Evolutionary conservation across 2,329 filamentous ascomycete genomes (phyloP).

Genomic region (Tothia fuscella): DNA sequence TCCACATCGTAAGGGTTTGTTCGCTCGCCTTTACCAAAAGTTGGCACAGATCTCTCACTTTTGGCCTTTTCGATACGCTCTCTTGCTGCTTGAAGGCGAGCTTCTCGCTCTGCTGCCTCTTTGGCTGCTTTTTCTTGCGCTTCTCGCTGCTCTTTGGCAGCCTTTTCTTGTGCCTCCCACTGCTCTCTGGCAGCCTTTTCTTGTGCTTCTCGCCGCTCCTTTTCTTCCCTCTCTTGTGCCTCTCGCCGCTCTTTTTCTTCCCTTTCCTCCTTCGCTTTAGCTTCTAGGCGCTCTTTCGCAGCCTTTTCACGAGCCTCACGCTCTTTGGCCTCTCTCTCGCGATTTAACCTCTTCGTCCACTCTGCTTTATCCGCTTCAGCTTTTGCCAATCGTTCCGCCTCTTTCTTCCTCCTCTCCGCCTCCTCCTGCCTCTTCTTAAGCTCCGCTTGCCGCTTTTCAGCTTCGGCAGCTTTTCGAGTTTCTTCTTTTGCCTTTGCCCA

Average conservation of each 20-base stretch:
- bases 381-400: slow-evolving; percentile 10
- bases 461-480: slow-evolving; percentile 9
- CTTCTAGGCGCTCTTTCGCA: slow-evolving; percentile 8
- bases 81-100: background rate
- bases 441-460: slow-evolving; percentile 7
- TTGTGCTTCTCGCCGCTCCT: slow-evolving; percentile 6
- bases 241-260: slow-evolving; percentile 8
- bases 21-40: slow-evolving; percentile 49
- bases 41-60: background rate
- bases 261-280: slow-evolving; percentile 8
- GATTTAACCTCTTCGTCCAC: slow-evolving; percentile 10
- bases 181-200: slow-evolving; percentile 7
- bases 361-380: slow-evolving; percentile 11
- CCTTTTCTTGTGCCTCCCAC: background rate
- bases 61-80: slow-evolving; percentile 4
- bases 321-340: slow-evolving; percentile 12
- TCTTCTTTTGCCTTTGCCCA: slow-evolving; percentile 12
- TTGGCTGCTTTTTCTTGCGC: slow-evolving; percentile 3
- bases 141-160: slow-evolving; percentile 10
- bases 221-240: slow-evolving; percentile 8
- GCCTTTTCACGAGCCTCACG: slow-evolving; percentile 7
- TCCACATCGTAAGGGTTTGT: slow-evolving; percentile 59
- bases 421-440: slow-evolving; percentile 5
- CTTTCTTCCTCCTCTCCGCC: slow-evolving; percentile 9
- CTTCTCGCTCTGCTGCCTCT: slow-evolving; percentile 10